Conservation (phyloP, 2,329 filamentous ascomycete genomes). For the Rutstroemia sp. region DNA sequence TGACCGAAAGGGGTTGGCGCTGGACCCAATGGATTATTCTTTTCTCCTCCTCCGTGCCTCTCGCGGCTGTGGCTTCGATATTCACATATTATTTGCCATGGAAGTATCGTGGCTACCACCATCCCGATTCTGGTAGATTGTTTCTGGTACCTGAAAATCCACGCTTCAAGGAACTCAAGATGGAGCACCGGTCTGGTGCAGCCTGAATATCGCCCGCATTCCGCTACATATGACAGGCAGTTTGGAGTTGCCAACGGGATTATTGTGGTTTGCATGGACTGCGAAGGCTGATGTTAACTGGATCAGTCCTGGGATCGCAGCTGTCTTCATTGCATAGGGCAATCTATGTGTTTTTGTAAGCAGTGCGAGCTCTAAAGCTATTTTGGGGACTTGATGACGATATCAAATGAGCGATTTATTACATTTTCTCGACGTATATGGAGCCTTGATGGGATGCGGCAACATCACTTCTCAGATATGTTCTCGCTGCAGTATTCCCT, state of each 20-base stretch:
- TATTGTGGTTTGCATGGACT: conserved; percentile 56
- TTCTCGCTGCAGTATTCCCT: conserved; percentile 49
- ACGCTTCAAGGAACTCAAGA: conserved; percentile 36
- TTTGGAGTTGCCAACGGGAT: conserved; percentile 38
- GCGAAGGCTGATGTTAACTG: conserved; percentile 37
- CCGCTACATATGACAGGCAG: conserved; percentile 34
- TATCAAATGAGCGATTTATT: conserved; percentile 32
- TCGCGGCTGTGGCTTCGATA: conserved; percentile 36
- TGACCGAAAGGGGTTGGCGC: conserved; percentile 30
- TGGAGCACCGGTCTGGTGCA: conserved; percentile 28
- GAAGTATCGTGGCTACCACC: conserved; percentile 26
- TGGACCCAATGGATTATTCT: conserved; percentile 23
- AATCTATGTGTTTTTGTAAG: conserved; percentile 47
- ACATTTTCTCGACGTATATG: conserved; percentile 50
- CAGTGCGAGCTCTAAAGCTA: not conserved
- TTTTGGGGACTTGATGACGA: not conserved
- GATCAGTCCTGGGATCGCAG: conserved; percentile 42
- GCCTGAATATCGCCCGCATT: not conserved
- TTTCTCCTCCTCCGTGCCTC: not conserved
- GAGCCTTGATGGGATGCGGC: conserved; percentile 48
- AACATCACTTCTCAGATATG: conserved; percentile 50
- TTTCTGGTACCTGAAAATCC: conserved; percentile 29
- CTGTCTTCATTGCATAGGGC: conserved; percentile 50
- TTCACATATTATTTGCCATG: conserved; percentile 37
- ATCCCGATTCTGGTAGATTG: not conserved